These are phyloP conservation scores for Pleurotus ostreatus DNA, from an alignment of 768 basidiomycete genomes.

Conservation along the genomic window DNA sequence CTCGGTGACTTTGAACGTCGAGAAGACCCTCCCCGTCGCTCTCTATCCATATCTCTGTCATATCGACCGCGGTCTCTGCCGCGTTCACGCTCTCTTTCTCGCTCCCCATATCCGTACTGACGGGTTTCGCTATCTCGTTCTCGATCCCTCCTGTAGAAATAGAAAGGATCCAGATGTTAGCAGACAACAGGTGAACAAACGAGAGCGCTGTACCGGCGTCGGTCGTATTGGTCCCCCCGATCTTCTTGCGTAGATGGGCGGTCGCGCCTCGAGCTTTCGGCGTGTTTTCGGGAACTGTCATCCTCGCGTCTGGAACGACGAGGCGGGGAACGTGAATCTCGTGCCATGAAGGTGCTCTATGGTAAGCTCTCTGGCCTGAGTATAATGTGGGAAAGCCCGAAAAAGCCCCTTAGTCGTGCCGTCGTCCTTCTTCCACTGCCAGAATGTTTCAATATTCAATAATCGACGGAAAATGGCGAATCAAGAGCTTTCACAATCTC, in stretches of 20 bases:
- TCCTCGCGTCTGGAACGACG: constrained; percentile 3
- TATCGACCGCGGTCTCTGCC: constrained; percentile 12
- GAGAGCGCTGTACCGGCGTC: background rate
- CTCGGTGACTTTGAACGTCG: constrained; percentile 56
- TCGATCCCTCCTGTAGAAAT: background rate
- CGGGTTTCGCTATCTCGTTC: background rate
- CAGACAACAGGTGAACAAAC: background rate
- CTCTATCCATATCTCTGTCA: constrained; percentile 23
- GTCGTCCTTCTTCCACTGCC: no score
- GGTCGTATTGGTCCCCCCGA: background rate
- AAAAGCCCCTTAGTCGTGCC: no score
- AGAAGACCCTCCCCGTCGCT: constrained; percentile 24
- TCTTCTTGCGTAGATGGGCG: background rate
- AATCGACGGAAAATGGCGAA: no score
- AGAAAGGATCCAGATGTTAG: background rate
- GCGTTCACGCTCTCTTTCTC: constrained; percentile 14
- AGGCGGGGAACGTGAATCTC: constrained; percentile 1
- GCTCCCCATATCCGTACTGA: constrained; percentile 10
- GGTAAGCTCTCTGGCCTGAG: no score
- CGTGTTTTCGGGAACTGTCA: background rate
- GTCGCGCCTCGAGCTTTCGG: constrained; percentile 9
- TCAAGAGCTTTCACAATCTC: no score
- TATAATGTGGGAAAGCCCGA: no score
- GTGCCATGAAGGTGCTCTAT: background rate
- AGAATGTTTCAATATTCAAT: no score